A percentile compares a stretch with the other conserved stretches of the same genome.
These are phyloP conservation scores for Colletotrichum liriopes DNA, from an alignment of 2,329 filamentous ascomycete species.

Conservation along the genomic window DNA sequence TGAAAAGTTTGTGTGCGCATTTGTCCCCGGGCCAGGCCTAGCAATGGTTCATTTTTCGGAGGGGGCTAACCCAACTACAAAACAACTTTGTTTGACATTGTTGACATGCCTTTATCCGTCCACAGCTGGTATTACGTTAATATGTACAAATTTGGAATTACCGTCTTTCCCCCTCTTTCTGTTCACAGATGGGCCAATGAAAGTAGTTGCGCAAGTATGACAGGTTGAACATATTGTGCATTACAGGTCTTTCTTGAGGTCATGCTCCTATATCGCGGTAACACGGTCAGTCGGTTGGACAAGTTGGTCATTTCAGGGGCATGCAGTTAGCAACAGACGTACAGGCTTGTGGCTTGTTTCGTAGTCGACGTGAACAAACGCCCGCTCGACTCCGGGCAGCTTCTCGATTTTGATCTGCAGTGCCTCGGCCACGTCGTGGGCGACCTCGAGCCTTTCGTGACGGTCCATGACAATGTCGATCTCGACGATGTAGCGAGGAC, in stretches of 20 bases:
- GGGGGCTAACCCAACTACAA: no score
- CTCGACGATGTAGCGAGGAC: conserved; percentile 91
- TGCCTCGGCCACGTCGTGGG: conserved; percentile 94
- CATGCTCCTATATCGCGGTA: conserved; percentile 68
- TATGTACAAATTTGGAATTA: no score
- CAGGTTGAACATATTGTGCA: neutral
- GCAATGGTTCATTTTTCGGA: no score
- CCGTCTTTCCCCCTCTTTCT: neutral
- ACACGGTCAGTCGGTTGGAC: no score
- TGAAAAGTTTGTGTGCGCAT: no score
- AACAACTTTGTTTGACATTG: no score
- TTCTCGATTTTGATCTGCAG: conserved; percentile 95
- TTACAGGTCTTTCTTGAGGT: conserved; percentile 73
- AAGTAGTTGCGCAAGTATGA: neutral
- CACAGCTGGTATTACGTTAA: no score
- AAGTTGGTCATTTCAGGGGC: no score
- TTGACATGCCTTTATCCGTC: no score
- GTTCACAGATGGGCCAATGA: neutral
- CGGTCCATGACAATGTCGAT: conserved; percentile 96
- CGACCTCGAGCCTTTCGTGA: conserved; percentile 78
- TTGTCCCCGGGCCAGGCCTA: no score
- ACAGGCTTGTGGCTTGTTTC: conserved; percentile 94
- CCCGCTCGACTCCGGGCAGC: conserved; percentile 90
- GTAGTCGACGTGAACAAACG: conserved; percentile 97
- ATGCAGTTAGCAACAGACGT: neutral